Evolutionary conservation across 345 rosid species (phyloP).

Genomic region (Sapria himalayana): DNA sequence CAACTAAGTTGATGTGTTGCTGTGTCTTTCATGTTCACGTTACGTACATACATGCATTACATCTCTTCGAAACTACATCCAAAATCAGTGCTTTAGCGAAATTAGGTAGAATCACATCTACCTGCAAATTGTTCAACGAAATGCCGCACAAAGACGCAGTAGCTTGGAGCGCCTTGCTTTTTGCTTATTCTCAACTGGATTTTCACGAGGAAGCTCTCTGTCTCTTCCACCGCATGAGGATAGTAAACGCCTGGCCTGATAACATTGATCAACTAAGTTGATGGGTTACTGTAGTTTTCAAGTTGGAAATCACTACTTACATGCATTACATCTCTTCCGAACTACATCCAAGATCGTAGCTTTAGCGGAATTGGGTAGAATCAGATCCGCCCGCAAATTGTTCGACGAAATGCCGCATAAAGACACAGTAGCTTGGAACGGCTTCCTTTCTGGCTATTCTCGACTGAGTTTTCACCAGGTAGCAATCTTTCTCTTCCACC

Average conservation of each 20-base stretch:
- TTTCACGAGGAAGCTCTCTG: constrained; percentile 28
- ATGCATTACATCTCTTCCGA: constrained; percentile 15
- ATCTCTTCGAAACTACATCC: constrained; percentile 24
- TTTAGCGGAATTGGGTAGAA: constrained; percentile 21
- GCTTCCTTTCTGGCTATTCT: constrained; percentile 49
- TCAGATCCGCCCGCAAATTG: constrained; percentile 33
- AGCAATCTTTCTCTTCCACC: constrained; percentile 23
- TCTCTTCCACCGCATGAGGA: constrained; percentile 27
- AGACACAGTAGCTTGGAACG: constrained; percentile 53
- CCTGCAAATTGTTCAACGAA: constrained; percentile 55
- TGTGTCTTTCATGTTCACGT: too few species aligned
- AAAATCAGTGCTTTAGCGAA: constrained; percentile 19
- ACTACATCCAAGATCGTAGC: constrained; percentile 27
- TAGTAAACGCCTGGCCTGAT: constrained; percentile 19
- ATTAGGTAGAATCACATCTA: constrained; percentile 22
- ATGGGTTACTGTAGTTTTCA: too few species aligned
- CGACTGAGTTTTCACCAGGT: constrained; percentile 33
- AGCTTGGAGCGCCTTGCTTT: constrained; percentile 63
- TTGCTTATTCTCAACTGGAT: constrained; percentile 40
- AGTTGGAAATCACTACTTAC: too few species aligned
- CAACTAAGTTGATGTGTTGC: too few species aligned
- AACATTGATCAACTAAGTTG: too few species aligned
- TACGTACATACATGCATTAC: too few species aligned
- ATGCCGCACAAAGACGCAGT: constrained; percentile 33
- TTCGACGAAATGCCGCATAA: constrained; percentile 44